Base-by-base conservation (phyloP, 2,329 filamentous ascomycete species). In the Xylariomycetidae sp. region DNA sequence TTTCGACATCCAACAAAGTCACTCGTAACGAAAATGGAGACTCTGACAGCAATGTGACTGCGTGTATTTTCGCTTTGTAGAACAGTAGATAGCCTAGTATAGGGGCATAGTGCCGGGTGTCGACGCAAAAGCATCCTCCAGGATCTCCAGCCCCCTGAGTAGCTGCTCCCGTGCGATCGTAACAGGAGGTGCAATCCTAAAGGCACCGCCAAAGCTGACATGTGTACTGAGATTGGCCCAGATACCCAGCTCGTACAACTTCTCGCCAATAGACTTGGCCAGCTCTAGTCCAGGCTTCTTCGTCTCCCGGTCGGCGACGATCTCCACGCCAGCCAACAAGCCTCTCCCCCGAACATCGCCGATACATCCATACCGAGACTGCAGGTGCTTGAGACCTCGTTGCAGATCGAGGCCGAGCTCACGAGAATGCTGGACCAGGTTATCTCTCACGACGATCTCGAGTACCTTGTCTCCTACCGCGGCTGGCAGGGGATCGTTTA, bases 381-480 rank as follows among this genome's bases (percentile, higher is more conserved):
- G 64, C 13, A 76, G 56, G 18, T 37, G 51, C 16, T 54, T 54
- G n/a, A 77, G 63, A 2, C 66, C 72, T 1, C 49, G 57, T 37
- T 67, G 67, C 3, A 80, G 56, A 15, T 67, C 51, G 3, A 55
- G 38, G 2, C 75, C 74, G 5, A 66, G 57, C 17, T 54, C 47
- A 5, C 57, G 50, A 4, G 74, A 66, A 3, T 63, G 60, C 38
- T 57, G 54, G 13, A 72, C 66, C 8, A 82, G 56, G 14, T 64
- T 56, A 40, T 81, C 76, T 2, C 75, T 61, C 14, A 72, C 59
- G 1, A 82, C 72, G 10, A 80, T 74, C 38, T 81, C 74, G 2
- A 82, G 62, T 3, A 80, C 76, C 46, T 80, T 80, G 40, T 72
- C 62, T 1, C 75, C 76, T 1, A 81, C 74, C 0, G 75, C 72